Conservation (phyloP, 2,329 filamentous ascomycete species). For the Colletotrichum sp. region DNA sequence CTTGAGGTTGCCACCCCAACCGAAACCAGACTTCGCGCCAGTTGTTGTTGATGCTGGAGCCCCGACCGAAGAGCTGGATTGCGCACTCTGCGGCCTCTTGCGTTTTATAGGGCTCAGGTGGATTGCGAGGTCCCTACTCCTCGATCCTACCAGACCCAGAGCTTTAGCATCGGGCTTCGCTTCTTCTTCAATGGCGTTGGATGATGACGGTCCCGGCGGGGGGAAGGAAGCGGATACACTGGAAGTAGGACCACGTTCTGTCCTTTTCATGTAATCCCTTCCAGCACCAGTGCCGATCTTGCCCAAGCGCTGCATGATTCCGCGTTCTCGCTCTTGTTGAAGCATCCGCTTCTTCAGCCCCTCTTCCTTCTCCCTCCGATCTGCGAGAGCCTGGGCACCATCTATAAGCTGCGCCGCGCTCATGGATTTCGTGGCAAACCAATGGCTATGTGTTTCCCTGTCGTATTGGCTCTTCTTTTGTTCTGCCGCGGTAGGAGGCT, state of each 20-base stretch:
- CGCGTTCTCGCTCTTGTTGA: constrained; percentile 73
- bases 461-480: constrained; percentile 55
- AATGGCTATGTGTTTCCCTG: constrained; percentile 60
- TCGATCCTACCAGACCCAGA: constrained; percentile 45
- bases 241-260: constrained; percentile 19
- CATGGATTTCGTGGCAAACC: constrained; percentile 55
- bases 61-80: constrained; percentile 35
- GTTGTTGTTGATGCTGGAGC: constrained; percentile 23
- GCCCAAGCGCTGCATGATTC: constrained; percentile 72
- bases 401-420: constrained; percentile 70
- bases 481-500: constrained; percentile 37
- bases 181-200: constrained; percentile 28
- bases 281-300: constrained; percentile 69
- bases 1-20: constrained; percentile 62
- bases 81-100: constrained; percentile 60
- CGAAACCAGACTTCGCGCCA: constrained; percentile 39
- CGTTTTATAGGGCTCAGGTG: constrained; percentile 66
- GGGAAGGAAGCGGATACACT: not conserved
- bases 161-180: constrained; percentile 46
- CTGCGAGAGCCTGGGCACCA: constrained; percentile 63
- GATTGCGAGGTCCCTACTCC: constrained; percentile 48
- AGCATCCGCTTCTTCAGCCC: constrained; percentile 68
- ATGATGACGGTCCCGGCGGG: not conserved
- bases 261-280: constrained; percentile 69
- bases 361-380: constrained; percentile 68